Percentiles rank a stretch among this genome's conserved stretches.
Conservation (phyloP, 129 eudicot species). For the Solidago caesia region DNA sequence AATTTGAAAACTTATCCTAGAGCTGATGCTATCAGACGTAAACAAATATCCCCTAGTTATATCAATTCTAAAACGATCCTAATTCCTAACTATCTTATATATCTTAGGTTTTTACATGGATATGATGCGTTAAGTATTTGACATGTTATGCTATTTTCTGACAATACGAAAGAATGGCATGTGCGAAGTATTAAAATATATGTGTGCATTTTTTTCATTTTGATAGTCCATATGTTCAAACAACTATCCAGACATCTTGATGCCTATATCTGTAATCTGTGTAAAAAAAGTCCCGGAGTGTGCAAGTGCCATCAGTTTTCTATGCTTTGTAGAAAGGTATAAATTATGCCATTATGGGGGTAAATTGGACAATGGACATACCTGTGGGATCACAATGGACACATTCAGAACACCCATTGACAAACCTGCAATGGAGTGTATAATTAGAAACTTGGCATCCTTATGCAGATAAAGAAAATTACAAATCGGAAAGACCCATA, state of each 20-base stretch:
- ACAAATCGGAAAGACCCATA: constrained; percentile 10
- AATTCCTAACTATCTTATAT: no score
- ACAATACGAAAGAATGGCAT: neutral
- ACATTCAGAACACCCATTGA: constrained; percentile 97
- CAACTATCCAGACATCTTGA: neutral
- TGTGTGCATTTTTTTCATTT: neutral
- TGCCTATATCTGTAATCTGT: neutral
- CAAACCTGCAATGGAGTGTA: constrained; percentile 61
- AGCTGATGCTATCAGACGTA: no score
- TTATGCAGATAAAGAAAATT: neutral
- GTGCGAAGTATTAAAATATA: neutral
- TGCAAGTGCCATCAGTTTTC: neutral
- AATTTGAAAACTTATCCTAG: neutral
- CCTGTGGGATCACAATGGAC: constrained; percentile 96
- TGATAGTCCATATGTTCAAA: neutral
- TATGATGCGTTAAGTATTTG: no score
- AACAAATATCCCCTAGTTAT: no score
- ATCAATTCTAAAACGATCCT: no score
- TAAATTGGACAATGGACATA: constrained; percentile 13
- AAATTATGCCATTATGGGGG: neutral
- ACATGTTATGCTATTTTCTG: no score
- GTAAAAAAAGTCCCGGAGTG: neutral
- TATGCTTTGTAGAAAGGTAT: neutral
- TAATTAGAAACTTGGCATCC: constrained; percentile 1
- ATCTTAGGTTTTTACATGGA: no score